Conservation (phyloP, 441 rosid genomes). For the Raphanus hybrid region DNA sequence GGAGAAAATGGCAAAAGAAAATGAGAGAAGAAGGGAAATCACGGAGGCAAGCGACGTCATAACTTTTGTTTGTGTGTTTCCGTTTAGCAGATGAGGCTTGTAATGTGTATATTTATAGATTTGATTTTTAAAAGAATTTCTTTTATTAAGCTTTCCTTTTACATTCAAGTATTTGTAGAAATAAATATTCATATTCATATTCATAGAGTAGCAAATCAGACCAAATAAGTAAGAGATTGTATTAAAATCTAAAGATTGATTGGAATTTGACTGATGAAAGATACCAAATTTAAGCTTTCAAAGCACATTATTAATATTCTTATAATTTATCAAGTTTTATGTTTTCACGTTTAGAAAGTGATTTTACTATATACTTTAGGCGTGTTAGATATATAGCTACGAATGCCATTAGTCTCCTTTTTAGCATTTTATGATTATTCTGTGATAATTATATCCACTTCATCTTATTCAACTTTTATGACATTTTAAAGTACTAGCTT, state of each 20-base stretch:
- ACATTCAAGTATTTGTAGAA: background rate
- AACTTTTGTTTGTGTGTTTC: constrained; percentile 13
- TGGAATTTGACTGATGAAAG: background rate
- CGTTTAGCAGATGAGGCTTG: constrained; percentile 11
- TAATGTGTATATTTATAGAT: constrained; percentile 20
- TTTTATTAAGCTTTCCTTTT: constrained; percentile 12
- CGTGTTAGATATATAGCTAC: background rate
- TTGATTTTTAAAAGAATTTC: background rate
- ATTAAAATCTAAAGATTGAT: constrained; percentile 2
- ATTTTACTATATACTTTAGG: background rate
- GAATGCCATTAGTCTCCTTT: background rate
- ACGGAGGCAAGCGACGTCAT: constrained; percentile 26
- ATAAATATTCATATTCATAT: background rate
- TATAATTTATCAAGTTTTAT: background rate
- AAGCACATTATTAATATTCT: background rate
- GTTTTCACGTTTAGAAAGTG: background rate
- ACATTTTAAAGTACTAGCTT: background rate
- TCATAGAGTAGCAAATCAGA: constrained; percentile 7
- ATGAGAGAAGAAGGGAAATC: constrained; percentile 27
- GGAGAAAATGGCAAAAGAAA: constrained; percentile 23
- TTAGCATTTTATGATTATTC: background rate
- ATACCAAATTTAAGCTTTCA: background rate
- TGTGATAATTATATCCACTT: background rate
- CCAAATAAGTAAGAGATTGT: background rate
- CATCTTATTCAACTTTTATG: background rate